These are phyloP conservation scores for Dichotomocladium elegans DNA, from an alignment of 371 early-diverging fungal genomes.

Conservation along the genomic window DNA sequence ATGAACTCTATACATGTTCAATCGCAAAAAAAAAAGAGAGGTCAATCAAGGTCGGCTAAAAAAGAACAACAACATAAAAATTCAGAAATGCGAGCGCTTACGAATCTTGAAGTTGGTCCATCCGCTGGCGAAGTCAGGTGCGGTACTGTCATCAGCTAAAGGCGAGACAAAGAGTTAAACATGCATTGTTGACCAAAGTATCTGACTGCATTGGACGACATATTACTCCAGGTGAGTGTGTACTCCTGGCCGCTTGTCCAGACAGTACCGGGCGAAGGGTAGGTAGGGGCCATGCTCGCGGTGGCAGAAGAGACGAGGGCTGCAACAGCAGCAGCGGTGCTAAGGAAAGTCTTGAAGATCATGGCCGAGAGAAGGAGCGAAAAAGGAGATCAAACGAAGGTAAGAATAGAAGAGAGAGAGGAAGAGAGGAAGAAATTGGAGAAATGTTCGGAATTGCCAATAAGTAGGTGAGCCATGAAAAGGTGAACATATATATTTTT, in stretches of 20 bases:
- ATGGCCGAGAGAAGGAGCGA: not conserved
- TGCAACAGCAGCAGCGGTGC: conserved; percentile 8
- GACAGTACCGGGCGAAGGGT: conserved; percentile 26
- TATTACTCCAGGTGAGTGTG: conserved; percentile 22
- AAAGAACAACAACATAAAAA: not conserved
- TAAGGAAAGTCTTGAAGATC: conserved; percentile 5
- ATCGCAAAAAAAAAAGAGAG: no score
- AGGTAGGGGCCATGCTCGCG: conserved; percentile 22
- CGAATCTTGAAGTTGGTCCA: conserved; percentile 34
- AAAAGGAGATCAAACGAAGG: not conserved
- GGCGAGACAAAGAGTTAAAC: not conserved
- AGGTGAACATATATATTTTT: not conserved
- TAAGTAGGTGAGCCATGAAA: not conserved
- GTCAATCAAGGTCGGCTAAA: no score
- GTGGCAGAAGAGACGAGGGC: conserved; percentile 9
- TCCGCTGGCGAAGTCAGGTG: conserved; percentile 6
- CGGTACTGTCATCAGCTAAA: conserved; percentile 15
- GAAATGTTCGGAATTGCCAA: not conserved
- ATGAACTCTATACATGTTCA: conserved; percentile 23
- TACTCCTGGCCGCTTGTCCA: conserved; percentile 30
- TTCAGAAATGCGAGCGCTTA: conserved; percentile 1
- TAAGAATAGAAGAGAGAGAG: not conserved
- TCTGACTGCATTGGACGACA: no score
- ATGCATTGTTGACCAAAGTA: not conserved
- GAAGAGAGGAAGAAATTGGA: not conserved